phyloP scores from a whole-genome alignment of 2,329 filamentous ascomycete genomes.

The Colletotrichum sp. region DNA sequence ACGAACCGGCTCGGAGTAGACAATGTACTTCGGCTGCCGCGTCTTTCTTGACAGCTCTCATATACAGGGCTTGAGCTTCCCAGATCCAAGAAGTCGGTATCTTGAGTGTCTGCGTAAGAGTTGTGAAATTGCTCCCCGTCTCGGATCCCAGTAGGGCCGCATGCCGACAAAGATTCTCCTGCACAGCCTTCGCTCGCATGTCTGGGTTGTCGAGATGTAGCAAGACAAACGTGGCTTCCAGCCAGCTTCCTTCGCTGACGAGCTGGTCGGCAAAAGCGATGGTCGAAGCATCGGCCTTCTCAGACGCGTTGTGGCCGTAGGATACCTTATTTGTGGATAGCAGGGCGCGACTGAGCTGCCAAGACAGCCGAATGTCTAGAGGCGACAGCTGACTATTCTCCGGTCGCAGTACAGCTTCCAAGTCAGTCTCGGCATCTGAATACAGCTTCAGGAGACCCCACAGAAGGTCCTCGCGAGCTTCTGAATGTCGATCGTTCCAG shows the following conservation, averaged over 20 bases:
- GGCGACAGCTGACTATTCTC: slow-evolving; percentile 78
- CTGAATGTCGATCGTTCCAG: slow-evolving; percentile 65
- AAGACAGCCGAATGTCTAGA: slow-evolving; percentile 77
- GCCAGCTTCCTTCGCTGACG: slow-evolving; percentile 68
- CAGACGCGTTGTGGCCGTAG: slow-evolving; percentile 57
- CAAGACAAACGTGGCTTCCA: slow-evolving; percentile 77
- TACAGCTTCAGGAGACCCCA: slow-evolving; percentile 89
- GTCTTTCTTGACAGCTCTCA: slow-evolving; percentile 74
- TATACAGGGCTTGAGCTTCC: slow-evolving; percentile 84
- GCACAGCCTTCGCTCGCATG: slow-evolving; percentile 69
- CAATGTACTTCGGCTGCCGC: slow-evolving; percentile 76
- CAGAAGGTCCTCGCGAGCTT: slow-evolving; percentile 75
- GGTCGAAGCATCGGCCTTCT: slow-evolving; percentile 70
- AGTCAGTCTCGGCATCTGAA: slow-evolving; percentile 58
- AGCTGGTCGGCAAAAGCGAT: slow-evolving; percentile 70
- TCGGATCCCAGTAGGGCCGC: slow-evolving; percentile 69
- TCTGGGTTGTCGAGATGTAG: slow-evolving; percentile 71
- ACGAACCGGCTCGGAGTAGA: slow-evolving; percentile 78
- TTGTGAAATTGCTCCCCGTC: slow-evolving; percentile 58
- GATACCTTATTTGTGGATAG: slow-evolving; percentile 53
- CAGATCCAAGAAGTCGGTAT: slow-evolving; percentile 84
- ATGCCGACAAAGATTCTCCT: slow-evolving; percentile 77
- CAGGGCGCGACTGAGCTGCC: slow-evolving; percentile 81
- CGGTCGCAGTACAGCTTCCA: slow-evolving; percentile 77
- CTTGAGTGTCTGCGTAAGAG: slow-evolving; percentile 67